phyloP scores from a whole-genome alignment of 2,329 filamentous ascomycete species.

The Paecilomyces niveus region DNA sequence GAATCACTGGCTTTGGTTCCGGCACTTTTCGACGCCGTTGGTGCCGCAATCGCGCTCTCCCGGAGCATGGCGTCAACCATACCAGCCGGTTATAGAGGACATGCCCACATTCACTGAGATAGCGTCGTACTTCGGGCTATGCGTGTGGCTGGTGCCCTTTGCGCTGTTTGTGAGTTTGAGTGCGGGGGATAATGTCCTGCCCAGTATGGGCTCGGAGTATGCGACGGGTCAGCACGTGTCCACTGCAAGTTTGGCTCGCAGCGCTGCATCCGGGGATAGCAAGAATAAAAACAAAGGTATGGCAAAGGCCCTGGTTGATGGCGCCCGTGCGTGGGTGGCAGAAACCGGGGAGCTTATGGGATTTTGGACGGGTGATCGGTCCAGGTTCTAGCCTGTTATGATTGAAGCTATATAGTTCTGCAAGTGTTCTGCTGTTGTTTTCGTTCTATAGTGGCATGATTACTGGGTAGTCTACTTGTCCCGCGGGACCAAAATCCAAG shows the following conservation, averaged over 20 bases:
- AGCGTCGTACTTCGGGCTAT: conserved; percentile 90
- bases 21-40: conserved; percentile 69
- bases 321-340: conserved; percentile 52
- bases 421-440: neutral
- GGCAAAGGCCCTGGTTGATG: conserved; percentile 57
- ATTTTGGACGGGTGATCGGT: conserved; percentile 53
- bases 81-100: conserved; percentile 36
- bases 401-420: neutral
- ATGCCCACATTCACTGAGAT: conserved; percentile 88
- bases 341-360: conserved; percentile 59
- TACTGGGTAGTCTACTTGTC: neutral
- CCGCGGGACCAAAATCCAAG: neutral
- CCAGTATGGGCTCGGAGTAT: conserved; percentile 78
- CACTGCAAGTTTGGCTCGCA: conserved; percentile 18
- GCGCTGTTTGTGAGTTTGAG: conserved; percentile 89
- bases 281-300: conserved; percentile 50
- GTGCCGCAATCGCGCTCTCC: conserved; percentile 27
- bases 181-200: conserved; percentile 89
- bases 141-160: conserved; percentile 95
- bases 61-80: conserved; percentile 29
- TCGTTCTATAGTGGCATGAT: too few relatives aligned
- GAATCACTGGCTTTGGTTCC: conserved; percentile 96
- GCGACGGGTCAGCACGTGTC: conserved; percentile 45
- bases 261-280: conserved; percentile 18
- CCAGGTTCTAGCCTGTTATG: conserved; percentile 31